These are phyloP conservation scores for Neurospora terricola DNA, from an alignment of 495 filamentous ascomycete species.

Conservation along the genomic window DNA sequence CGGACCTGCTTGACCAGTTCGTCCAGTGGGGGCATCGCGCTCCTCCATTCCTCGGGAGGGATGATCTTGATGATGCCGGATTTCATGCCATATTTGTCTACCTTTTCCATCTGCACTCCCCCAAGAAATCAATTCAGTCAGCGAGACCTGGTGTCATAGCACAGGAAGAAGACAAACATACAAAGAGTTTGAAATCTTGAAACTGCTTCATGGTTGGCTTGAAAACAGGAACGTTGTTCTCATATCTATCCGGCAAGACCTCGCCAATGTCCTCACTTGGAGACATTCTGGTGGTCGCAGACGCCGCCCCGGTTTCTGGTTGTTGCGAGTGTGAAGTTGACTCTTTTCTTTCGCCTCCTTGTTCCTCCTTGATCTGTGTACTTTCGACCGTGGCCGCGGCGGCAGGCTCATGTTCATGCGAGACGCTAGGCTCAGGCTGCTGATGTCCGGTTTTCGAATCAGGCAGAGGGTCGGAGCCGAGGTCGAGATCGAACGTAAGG, in stretches of 20 bases:
- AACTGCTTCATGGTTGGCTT: conserved; percentile 94
- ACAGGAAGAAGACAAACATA: conserved; percentile 24
- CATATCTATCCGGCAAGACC: conserved; percentile 78
- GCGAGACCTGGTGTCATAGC: background rate
- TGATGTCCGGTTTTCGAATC: background rate
- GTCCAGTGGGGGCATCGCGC: conserved; percentile 64
- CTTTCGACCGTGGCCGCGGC: conserved; percentile 20
- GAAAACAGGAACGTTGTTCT: conserved; percentile 87
- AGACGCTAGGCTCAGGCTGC: background rate
- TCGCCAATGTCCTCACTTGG: conserved; percentile 52
- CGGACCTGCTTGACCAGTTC: conserved; percentile 83
- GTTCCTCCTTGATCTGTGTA: conserved; percentile 27
- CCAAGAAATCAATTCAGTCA: background rate
- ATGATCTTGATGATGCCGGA: conserved; percentile 94
- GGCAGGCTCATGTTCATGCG: conserved; percentile 5
- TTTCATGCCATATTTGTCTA: conserved; percentile 93
- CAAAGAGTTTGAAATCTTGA: conserved; percentile 75
- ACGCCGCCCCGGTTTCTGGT: background rate
- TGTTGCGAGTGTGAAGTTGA: background rate
- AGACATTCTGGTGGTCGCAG: background rate
- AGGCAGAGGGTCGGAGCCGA: conserved; percentile 4
- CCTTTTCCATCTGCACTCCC: conserved; percentile 52
- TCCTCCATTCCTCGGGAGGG: conserved; percentile 88
- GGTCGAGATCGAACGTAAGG: conserved; percentile 6
- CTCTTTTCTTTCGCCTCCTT: background rate